A percentile compares a stretch with the other conserved stretches of the same genome.
Conservation (phyloP, 2,329 filamentous ascomycete genomes). For the Hypoxylon sp. region DNA sequence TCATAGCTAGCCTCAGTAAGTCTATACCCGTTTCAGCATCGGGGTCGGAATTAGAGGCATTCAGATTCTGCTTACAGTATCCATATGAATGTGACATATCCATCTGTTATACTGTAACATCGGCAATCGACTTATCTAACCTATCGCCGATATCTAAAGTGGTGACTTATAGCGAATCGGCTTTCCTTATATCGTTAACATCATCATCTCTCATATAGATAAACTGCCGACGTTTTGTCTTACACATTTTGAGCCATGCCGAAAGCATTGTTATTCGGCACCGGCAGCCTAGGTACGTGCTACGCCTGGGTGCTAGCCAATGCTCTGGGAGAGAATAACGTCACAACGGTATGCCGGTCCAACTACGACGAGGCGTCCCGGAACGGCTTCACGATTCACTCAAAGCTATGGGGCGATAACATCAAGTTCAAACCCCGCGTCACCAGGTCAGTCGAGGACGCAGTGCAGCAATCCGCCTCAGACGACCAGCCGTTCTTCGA, state of each 20-base stretch:
- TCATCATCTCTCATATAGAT: not conserved
- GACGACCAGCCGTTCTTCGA: conserved; percentile 45
- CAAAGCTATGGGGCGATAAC: conserved; percentile 51
- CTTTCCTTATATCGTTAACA: not conserved
- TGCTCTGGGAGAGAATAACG: conserved; percentile 45
- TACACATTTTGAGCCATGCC: conserved; percentile 39
- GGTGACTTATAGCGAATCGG: not conserved
- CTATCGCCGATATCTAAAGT: not conserved
- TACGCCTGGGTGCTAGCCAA: conserved; percentile 53
- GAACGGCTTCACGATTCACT: conserved; percentile 53
- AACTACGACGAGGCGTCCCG: conserved; percentile 51
- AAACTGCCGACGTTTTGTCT: not conserved
- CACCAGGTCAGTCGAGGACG: conserved; percentile 52
- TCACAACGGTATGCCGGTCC: conserved; percentile 54
- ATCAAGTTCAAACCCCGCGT: conserved; percentile 50
- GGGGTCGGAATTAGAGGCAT: not conserved
- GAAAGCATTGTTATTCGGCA: conserved; percentile 53
- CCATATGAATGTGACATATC: not conserved
- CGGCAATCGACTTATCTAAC: not conserved
- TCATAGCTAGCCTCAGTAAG: not conserved
- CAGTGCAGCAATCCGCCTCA: conserved; percentile 33
- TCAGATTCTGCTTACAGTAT: not conserved
- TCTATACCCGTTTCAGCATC: conserved; percentile 5
- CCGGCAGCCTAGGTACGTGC: conserved; percentile 55
- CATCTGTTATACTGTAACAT: not conserved